Conservation (phyloP, 345 rosid species). For the Camelina neglecta region DNA sequence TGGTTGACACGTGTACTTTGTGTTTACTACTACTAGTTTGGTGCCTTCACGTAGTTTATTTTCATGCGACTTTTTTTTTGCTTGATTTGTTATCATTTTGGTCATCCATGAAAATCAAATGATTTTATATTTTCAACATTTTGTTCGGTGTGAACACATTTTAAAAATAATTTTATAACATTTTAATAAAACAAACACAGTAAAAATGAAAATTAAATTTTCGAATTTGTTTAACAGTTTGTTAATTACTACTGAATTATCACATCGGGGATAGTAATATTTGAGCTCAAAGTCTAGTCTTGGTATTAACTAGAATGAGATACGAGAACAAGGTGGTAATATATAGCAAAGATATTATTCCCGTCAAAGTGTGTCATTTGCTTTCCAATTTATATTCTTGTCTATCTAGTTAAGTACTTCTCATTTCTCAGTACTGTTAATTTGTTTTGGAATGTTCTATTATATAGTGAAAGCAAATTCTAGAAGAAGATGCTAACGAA, state of each 20-base stretch:
- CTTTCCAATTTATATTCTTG: conserved; percentile 42
- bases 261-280: neutral
- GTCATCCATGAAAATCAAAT: conserved; percentile 36
- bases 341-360: conserved; percentile 45
- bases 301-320: conserved; percentile 33
- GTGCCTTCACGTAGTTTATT: conserved; percentile 58
- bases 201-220: neutral
- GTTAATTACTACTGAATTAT: conserved; percentile 15
- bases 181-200: neutral
- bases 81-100: conserved; percentile 33
- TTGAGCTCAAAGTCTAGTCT: conserved; percentile 18
- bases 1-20: conserved; percentile 60
- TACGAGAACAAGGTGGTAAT: conserved; percentile 37
- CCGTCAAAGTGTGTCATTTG: conserved; percentile 28
- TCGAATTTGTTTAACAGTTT: neutral
- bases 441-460: conserved; percentile 39
- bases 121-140: conserved; percentile 32
- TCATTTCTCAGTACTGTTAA: conserved; percentile 8
- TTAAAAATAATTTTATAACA: neutral
- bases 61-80: conserved; percentile 31
- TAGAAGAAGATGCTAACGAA: conserved; percentile 30
- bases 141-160: conserved; percentile 24
- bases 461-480: conserved; percentile 18
- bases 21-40: conserved; percentile 47
- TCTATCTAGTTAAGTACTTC: conserved; percentile 30